A percentile compares a stretch with the other conserved stretches of the same genome.
Conservation (phyloP, 2,329 filamentous ascomycete genomes). For the Sporothrix schenckii region DNA sequence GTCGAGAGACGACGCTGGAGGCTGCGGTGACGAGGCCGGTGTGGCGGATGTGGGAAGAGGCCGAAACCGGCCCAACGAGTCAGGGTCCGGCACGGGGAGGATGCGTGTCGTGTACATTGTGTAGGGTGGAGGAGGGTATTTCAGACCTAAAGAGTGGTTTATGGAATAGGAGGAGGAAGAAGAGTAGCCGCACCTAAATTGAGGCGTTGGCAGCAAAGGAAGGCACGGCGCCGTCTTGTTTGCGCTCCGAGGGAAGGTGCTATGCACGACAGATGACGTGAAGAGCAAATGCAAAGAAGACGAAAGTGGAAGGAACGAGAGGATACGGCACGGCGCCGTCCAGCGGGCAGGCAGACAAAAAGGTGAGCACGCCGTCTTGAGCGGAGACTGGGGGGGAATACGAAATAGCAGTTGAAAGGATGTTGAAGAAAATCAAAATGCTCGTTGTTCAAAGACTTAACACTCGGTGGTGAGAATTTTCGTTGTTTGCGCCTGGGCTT, state of each 20-base stretch:
- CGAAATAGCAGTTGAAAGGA: neutral
- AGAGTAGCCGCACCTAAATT: neutral
- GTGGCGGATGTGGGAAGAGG: neutral
- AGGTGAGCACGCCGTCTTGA: conserved; percentile 20
- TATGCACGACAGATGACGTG: neutral
- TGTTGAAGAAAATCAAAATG: conserved; percentile 2
- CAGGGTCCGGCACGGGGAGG: conserved; percentile 34
- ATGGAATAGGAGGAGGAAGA: neutral
- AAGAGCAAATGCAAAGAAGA: neutral
- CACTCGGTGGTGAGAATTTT: neutral
- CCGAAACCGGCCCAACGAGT: conserved; percentile 36
- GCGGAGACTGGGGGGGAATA: neutral
- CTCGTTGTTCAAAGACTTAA: neutral
- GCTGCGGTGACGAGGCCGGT: neutral
- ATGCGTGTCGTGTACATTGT: conserved; percentile 36
- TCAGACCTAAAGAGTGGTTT: neutral
- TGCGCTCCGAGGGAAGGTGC: neutral
- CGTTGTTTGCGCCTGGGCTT: conserved; percentile 7
- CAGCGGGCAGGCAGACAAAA: conserved; percentile 29
- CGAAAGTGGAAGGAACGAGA: neutral
- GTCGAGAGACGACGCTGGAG: conserved; percentile 37
- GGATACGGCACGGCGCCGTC: conserved; percentile 29
- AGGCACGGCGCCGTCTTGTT: neutral
- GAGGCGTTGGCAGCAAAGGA: neutral
- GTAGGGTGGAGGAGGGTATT: neutral